Evolutionary conservation across 202 grass and related monocot genomes (phyloP).

Genomic region (Panicum hallii): DNA sequence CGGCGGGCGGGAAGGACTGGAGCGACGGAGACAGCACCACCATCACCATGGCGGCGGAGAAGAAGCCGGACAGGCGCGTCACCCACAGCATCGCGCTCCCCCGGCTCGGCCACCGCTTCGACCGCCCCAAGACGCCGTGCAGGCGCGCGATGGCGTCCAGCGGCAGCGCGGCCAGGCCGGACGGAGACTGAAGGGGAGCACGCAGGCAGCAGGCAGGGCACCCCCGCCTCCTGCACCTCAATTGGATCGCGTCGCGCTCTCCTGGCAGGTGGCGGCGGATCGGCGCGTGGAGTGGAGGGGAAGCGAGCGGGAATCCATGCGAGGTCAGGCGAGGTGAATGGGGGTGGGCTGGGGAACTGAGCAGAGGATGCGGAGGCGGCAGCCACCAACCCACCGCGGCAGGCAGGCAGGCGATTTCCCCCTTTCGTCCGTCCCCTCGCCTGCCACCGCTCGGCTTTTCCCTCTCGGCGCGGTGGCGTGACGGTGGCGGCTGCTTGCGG

Average conservation of each 20-base stretch:
- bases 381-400: slow-evolving; percentile 59
- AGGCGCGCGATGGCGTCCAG: slow-evolving; percentile 50
- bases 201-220: background rate
- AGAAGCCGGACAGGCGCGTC: slow-evolving; percentile 75
- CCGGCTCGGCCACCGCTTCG: slow-evolving; percentile 30
- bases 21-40: slow-evolving; percentile 88
- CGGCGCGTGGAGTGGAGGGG: slow-evolving; percentile 55
- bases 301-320: slow-evolving; percentile 61
- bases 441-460: slow-evolving; percentile 49
- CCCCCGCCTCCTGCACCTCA: slow-evolving; percentile 40
- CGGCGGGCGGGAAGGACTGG: slow-evolving; percentile 93
- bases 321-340: slow-evolving; percentile 50
- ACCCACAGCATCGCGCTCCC: slow-evolving; percentile 78
- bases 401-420: slow-evolving; percentile 46
- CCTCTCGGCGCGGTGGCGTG: slow-evolving; percentile 44
- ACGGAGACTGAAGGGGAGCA: background rate
- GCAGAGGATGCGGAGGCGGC: slow-evolving; percentile 39
- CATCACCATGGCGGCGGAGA: slow-evolving; percentile 79
- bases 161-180: slow-evolving; percentile 34
- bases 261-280: slow-evolving; percentile 56
- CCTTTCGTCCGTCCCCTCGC: slow-evolving; percentile 26
- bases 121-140: slow-evolving; percentile 42
- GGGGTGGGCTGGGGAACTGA: slow-evolving; percentile 23
- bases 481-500: slow-evolving; percentile 26
- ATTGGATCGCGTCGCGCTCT: slow-evolving; percentile 54